Evolutionary conservation across 176 grass and related monocot species (phyloP).

Genomic region (Urochloa ruziziensis): DNA sequence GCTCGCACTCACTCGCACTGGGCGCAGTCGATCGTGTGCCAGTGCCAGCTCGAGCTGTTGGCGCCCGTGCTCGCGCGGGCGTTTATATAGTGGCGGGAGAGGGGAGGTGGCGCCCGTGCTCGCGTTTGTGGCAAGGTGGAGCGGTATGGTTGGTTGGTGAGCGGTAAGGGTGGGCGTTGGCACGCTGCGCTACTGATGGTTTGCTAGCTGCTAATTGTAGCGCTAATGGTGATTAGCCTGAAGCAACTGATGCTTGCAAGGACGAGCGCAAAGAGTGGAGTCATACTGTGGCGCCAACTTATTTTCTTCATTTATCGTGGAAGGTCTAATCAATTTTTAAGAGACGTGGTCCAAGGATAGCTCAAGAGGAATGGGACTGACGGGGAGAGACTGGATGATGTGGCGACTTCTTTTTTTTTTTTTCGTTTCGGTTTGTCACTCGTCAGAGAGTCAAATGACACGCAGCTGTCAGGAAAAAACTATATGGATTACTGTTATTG

Average conservation of each 20-base stretch:
- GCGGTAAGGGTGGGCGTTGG: background rate
- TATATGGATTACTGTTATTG: no score
- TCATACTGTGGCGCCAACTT: background rate
- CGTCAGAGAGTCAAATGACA: no score
- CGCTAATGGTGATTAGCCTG: background rate
- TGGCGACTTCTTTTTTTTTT: background rate
- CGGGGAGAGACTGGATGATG: background rate
- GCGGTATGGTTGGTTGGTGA: slow-evolving; percentile 40
- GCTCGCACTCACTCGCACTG: background rate
- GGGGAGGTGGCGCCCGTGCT: slow-evolving; percentile 1
- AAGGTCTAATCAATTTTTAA: background rate
- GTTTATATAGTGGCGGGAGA: slow-evolving; percentile 24
- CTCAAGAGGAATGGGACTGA: background rate
- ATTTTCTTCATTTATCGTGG: background rate
- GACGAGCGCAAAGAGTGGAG: background rate
- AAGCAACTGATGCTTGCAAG: background rate
- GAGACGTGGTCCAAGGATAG: background rate
- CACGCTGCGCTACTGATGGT: background rate
- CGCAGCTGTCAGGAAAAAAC: no score
- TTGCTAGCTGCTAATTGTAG: background rate
- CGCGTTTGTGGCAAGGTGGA: background rate
- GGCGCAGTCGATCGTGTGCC: background rate
- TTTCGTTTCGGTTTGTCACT: no score
- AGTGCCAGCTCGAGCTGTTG: background rate
- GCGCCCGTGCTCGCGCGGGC: background rate